Percentiles rank a stretch among this genome's conserved stretches.
phyloP scores from a whole-genome alignment of 108 stramenopile genomes.

The Epipyxis sp. region DNA sequence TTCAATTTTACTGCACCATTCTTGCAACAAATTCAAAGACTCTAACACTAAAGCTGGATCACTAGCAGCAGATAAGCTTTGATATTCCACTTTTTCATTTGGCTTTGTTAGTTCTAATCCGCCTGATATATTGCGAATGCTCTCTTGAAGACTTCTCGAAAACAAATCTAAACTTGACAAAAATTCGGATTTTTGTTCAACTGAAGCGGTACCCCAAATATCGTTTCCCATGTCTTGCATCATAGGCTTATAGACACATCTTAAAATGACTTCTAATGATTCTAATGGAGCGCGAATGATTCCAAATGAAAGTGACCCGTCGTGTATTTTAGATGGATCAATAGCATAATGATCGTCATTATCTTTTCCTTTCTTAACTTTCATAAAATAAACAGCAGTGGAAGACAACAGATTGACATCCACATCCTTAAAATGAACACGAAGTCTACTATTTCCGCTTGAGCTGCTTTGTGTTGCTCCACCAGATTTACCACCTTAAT shows the following conservation, averaged over 20 bases:
- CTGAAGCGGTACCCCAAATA: conserved; percentile 42
- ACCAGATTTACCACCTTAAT: conserved; percentile 11
- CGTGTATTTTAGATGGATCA: conserved; percentile 24
- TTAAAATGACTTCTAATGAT: conserved; percentile 42
- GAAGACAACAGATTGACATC: background rate
- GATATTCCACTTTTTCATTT: conserved; percentile 23
- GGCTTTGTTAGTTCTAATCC: conserved; percentile 52
- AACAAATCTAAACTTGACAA: conserved; percentile 50
- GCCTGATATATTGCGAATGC: conserved; percentile 40
- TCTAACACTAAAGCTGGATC: conserved; percentile 43
- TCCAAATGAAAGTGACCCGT: conserved; percentile 30
- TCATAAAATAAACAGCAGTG: conserved; percentile 34
- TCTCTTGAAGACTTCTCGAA: conserved; percentile 47
- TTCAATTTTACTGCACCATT: conserved; percentile 50
- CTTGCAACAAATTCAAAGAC: conserved; percentile 51
- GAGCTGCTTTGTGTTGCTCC: conserved; percentile 31
- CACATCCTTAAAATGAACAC: conserved; percentile 11
- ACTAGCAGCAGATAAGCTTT: conserved; percentile 37
- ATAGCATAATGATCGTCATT: background rate
- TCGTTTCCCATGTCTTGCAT: conserved; percentile 27
- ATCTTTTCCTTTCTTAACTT: background rate
- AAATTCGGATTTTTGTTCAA: conserved; percentile 40
- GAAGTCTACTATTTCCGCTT: conserved; percentile 20
- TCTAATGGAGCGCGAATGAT: background rate
- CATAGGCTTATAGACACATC: conserved; percentile 44